A percentile compares a stretch with the other conserved stretches of the same genome.
Conservation (phyloP, 2,329 filamentous ascomycete species). For the Epichloe brachyelytri region DNA sequence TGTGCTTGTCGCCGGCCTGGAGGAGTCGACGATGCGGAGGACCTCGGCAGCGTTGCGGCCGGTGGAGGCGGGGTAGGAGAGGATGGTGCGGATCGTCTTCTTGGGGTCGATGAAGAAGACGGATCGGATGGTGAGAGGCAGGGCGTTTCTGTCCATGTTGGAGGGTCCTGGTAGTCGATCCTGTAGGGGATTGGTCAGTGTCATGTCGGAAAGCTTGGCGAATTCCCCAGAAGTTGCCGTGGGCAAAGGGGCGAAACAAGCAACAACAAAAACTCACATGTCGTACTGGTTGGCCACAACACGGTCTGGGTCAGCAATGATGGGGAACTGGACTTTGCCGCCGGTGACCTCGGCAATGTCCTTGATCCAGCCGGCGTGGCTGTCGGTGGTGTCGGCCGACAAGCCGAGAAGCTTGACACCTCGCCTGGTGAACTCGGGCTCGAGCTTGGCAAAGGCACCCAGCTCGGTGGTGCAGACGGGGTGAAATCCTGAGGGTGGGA, state of each 20-base stretch:
- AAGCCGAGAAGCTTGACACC: slow-evolving; percentile 86
- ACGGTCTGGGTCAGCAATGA: slow-evolving; percentile 68
- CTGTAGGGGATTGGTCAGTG: slow-evolving; percentile 19
- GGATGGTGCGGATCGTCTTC: slow-evolving; percentile 86
- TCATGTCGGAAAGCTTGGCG: no score
- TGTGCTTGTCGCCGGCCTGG: slow-evolving; percentile 77
- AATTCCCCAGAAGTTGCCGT: background rate
- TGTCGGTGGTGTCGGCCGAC: slow-evolving; percentile 72
- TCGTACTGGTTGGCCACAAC: slow-evolving; percentile 66
- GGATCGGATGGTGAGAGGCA: slow-evolving; percentile 87
- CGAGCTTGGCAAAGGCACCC: slow-evolving; percentile 80
- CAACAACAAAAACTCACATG: no score
- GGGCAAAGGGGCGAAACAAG: no score
- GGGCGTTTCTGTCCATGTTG: slow-evolving; percentile 70
- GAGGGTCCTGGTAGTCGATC: slow-evolving; percentile 69
- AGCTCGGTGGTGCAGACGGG: slow-evolving; percentile 91
- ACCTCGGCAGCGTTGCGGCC: slow-evolving; percentile 74
- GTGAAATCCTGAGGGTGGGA: slow-evolving; percentile 86
- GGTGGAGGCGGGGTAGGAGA: slow-evolving; percentile 84
- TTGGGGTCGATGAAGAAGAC: slow-evolving; percentile 90
- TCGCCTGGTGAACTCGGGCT: slow-evolving; percentile 76
- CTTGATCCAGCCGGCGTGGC: slow-evolving; percentile 80
- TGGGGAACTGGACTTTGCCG: slow-evolving; percentile 59
- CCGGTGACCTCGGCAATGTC: slow-evolving; percentile 73
- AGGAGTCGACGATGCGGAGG: slow-evolving; percentile 68